phyloP scores from a whole-genome alignment of 768 basidiomycete genomes.

The Xanthoconium stramineum region DNA sequence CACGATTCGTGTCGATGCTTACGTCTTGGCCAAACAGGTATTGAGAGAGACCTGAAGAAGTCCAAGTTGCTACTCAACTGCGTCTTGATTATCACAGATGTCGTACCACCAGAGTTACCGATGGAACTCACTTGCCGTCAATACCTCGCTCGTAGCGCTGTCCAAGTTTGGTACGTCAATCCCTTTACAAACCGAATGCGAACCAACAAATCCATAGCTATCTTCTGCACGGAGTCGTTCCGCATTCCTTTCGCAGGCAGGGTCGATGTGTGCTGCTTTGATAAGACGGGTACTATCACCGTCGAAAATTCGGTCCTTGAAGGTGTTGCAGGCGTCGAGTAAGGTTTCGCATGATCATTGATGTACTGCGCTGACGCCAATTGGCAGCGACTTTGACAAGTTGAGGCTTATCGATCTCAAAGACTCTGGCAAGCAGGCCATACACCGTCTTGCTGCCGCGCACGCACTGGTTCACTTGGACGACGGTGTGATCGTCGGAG shows the following conservation, averaged over 20 bases:
- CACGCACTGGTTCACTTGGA: constrained; percentile 94
- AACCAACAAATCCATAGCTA: constrained; percentile 52
- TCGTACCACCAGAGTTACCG: constrained; percentile 95
- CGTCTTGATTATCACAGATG: constrained; percentile 93
- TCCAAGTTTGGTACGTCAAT: constrained; percentile 78
- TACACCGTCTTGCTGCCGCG: constrained; percentile 84
- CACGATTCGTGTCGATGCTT: background rate
- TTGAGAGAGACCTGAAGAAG: constrained; percentile 90
- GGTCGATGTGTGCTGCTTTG: constrained; percentile 98
- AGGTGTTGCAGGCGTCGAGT: constrained; percentile 91
- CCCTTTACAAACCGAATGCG: background rate
- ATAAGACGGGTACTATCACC: constrained; percentile 99
- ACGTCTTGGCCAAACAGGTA: constrained; percentile 46
- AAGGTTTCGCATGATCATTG: constrained; percentile 29
- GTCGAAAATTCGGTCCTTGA: constrained; percentile 93
- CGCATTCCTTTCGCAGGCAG: constrained; percentile 94
- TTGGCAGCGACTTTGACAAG: constrained; percentile 52
- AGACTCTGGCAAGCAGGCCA: constrained; percentile 73
- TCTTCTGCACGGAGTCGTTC: constrained; percentile 99
- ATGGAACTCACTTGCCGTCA: constrained; percentile 98
- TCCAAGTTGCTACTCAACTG: constrained; percentile 94
- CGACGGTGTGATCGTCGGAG: constrained; percentile 91
- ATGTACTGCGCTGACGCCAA: constrained; percentile 1
- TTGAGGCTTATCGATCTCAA: constrained; percentile 75
- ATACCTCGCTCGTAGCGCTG: constrained; percentile 88